Evolutionary conservation across 192 early-diverging fungal species (phyloP), one percentile per base, ranked within the genome.

Genomic region (Gonapodya sp.): DNA sequence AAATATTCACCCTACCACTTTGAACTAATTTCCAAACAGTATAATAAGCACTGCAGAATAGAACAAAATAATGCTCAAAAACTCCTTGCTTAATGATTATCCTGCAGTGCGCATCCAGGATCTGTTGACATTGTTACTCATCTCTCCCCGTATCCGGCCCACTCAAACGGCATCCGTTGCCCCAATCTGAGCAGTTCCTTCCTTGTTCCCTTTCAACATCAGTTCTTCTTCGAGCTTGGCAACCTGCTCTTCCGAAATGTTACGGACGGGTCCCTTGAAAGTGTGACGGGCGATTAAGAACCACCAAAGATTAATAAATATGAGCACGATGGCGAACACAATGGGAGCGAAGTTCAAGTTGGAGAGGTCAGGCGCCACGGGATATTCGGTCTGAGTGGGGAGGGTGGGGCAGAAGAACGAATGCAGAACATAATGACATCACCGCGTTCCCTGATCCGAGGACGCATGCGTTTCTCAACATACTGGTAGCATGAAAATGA

Each of bases 401-500:
- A 2, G 75, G 2, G 75, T 8, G 75, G 75, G 16, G 30, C 14
- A 2, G 31, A 8, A 77, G 34, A 77, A 33, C n/a, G n/a, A n/a
- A n/a, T n/a, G n/a, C n/a, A n/a, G n/a, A n/a, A n/a, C n/a, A n/a
- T n/a, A n/a, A n/a, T n/a, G n/a, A n/a, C n/a, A n/a, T n/a, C n/a
- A n/a, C n/a, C n/a, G n/a, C n/a, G n/a, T n/a, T n/a, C n/a, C n/a
- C n/a, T n/a, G n/a, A n/a, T n/a, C n/a, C n/a, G n/a, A n/a, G n/a
- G n/a, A n/a, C 46, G 24, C 24, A 64, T 8, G 24, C 24, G 24
- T 64, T 16, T 16, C 8, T 64, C 46, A 64, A 77, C 75, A 2
- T 14, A 77, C 75, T 2, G 75, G 75, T 33, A 77, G 75, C 75
- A 77, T 77, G 31, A 77, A 77, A 34, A 77, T 77, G 8, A 77